A percentile compares a stretch with the other conserved stretches of the same genome.
These are phyloP conservation scores for Colletotrichum ledebouriae DNA, from an alignment of 2,329 filamentous ascomycete species.

Conservation along the genomic window DNA sequence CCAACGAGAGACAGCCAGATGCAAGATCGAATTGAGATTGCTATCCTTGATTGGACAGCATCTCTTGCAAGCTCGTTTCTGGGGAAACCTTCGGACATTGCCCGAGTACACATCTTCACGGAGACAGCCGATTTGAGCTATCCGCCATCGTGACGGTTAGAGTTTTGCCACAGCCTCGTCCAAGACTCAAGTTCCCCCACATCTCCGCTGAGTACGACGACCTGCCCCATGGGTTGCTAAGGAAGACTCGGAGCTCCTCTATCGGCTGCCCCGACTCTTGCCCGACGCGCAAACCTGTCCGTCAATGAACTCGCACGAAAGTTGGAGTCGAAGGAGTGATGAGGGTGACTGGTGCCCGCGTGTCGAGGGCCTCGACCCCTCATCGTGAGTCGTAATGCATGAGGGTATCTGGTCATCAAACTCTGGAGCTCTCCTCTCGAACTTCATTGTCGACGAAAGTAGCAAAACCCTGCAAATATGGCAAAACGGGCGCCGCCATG, in stretches of 20 bases:
- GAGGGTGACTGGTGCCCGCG: slow-evolving; percentile 5
- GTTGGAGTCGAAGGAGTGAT: slow-evolving; percentile 2
- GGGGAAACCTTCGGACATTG: slow-evolving; percentile 37
- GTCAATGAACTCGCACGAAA: slow-evolving; percentile 25
- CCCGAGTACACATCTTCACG: slow-evolving; percentile 28
- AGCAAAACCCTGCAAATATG: background rate
- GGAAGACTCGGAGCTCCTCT: slow-evolving; percentile 15
- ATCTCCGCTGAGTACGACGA: slow-evolving; percentile 16
- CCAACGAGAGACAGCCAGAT: slow-evolving; percentile 37
- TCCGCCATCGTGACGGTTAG: slow-evolving; percentile 24
- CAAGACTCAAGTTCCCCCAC: slow-evolving; percentile 33
- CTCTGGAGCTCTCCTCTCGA: slow-evolving; percentile 1
- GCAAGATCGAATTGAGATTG: slow-evolving; percentile 34
- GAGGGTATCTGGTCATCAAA: background rate
- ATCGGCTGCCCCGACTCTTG: slow-evolving; percentile 31
- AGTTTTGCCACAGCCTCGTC: slow-evolving; percentile 32
- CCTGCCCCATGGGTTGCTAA: slow-evolving; percentile 17
- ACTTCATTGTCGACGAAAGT: background rate
- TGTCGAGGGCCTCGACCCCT: slow-evolving; percentile 14
- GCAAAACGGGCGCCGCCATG: too few species aligned
- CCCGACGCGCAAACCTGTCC: slow-evolving; percentile 7
- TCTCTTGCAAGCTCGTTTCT: slow-evolving; percentile 16
- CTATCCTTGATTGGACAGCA: slow-evolving; percentile 16
- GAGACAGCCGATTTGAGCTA: slow-evolving; percentile 12
- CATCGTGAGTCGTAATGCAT: background rate